phyloP scores from a whole-genome alignment of 257 asterid species.

The Nicotiana otophora region DNA sequence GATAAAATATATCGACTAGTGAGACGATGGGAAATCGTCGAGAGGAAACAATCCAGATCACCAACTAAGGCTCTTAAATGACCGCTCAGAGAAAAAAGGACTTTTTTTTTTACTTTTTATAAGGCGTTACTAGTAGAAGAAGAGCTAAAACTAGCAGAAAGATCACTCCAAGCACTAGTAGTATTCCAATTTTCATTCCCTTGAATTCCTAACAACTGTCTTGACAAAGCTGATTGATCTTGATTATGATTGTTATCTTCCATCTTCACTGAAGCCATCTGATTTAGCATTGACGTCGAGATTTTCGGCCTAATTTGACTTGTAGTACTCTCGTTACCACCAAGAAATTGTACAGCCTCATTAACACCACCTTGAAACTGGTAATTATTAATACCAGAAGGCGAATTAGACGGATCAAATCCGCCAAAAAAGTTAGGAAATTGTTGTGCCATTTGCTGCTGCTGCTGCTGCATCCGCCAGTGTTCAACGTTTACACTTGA shows the following conservation, averaged over 20 bases:
- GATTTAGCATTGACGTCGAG: conserved; percentile 39
- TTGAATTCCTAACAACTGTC: conserved; percentile 46
- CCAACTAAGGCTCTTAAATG: background rate
- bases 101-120: conserved; percentile 5
- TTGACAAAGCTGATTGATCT: conserved; percentile 35
- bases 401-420: conserved; percentile 26
- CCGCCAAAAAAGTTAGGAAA: conserved; percentile 54
- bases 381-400: conserved; percentile 22
- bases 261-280: conserved; percentile 54
- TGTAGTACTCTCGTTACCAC: conserved; percentile 9
- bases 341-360: conserved; percentile 28
- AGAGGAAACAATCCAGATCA: background rate
- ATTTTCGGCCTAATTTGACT: conserved; percentile 35
- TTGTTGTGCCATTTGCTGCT: conserved; percentile 44
- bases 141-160: conserved; percentile 65
- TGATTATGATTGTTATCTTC: conserved; percentile 41
- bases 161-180: conserved; percentile 54
- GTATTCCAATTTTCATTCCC: conserved; percentile 51
- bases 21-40: too few relatives aligned
- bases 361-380: conserved; percentile 37
- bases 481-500: conserved; percentile 47
- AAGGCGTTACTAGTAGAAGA: conserved; percentile 62
- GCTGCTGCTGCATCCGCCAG: conserved; percentile 48
- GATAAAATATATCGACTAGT: too few relatives aligned
- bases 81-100: background rate